Evolutionary conservation across 202 grass and related monocot genomes (phyloP), one percentile per base, ranked within the genome.

Genomic region (Brachypodium distachyon): DNA sequence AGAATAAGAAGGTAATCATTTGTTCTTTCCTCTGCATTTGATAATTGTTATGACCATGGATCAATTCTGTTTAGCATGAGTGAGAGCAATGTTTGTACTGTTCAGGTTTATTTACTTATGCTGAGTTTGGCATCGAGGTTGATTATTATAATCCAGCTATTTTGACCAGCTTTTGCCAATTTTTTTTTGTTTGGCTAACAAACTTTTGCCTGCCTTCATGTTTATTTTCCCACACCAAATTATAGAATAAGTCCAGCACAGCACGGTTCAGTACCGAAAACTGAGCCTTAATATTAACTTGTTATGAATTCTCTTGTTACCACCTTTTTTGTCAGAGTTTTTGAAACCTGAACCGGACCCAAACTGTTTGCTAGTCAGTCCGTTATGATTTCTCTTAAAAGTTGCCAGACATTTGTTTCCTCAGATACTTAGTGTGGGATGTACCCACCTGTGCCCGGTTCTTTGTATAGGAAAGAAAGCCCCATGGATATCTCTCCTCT

Each of bases 1-100:
- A 86, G 73, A 89, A 90, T 85, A 94, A 86, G 79, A 98, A 94
- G 95, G 95, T 93, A 77, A 52, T 76, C 46, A 52, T 2, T 65
- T 39, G 7, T 85, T 77, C 7, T 78, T 64, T 28, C 52, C 25
- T 69, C 9, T 40, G 21, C 34, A 12, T 58, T 50, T 67, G 72
- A 47, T 69, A 60, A 33, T 74, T 72, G n/a, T 25, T 17, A 10
- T 60, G 12, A 22, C 39, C 29, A 18, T 36, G 41, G 3, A 4
- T 37, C 26, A 21, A 1, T 63, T 70, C 2, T 83, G n/a, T 43
- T 61, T 51, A 18, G n/a, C n/a, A 32, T 46, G 13, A 73, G 28
- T 62, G 28, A 25, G 40, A 61, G 8, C 12, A 46, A 48, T 36
- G 4, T 13, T 66, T 66, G 16, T 22, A 67, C 23, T n/a, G n/a